These are phyloP conservation scores for Aspergillus ruber DNA, from an alignment of 2,329 filamentous ascomycete species.

Conservation along the genomic window DNA sequence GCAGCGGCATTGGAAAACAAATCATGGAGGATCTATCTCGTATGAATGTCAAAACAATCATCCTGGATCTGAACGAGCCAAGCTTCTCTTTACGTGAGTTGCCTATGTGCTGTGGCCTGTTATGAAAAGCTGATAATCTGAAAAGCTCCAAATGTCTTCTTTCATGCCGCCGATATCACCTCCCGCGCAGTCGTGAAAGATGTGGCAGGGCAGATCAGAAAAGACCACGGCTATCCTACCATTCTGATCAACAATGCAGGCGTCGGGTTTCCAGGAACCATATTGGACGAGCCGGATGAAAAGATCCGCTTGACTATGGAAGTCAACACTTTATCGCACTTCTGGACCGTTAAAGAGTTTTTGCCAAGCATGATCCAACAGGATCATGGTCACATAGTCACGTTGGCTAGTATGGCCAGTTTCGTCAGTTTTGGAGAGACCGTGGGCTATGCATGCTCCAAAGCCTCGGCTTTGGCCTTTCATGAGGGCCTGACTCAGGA, in stretches of 20 bases:
- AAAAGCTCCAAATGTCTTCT: slow-evolving; percentile 13
- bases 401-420: slow-evolving; percentile 45
- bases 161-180: slow-evolving; percentile 24
- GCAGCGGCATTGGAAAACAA: slow-evolving; percentile 15
- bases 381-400: slow-evolving; percentile 49
- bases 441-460: slow-evolving; percentile 44
- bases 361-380: slow-evolving; percentile 41
- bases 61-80: slow-evolving; percentile 4
- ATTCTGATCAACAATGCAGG: slow-evolving; percentile 43
- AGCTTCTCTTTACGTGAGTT: not conserved
- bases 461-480: slow-evolving; percentile 43
- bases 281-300: slow-evolving; percentile 36
- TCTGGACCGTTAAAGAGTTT: slow-evolving; percentile 41
- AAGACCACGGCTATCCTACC: slow-evolving; percentile 29
- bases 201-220: slow-evolving; percentile 25
- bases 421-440: slow-evolving; percentile 41
- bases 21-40: slow-evolving; percentile 11
- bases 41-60: slow-evolving; percentile 6
- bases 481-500: slow-evolving; percentile 40
- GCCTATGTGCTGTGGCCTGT: not conserved
- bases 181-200: slow-evolving; percentile 10
- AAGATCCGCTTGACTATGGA: slow-evolving; percentile 41
- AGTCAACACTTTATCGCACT: slow-evolving; percentile 45
- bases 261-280: slow-evolving; percentile 35
- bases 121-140: not conserved